A percentile compares a stretch with the other conserved stretches of the same genome.
Conservation (phyloP, 129 eudicot genomes). For the Saussurea involucrata region DNA sequence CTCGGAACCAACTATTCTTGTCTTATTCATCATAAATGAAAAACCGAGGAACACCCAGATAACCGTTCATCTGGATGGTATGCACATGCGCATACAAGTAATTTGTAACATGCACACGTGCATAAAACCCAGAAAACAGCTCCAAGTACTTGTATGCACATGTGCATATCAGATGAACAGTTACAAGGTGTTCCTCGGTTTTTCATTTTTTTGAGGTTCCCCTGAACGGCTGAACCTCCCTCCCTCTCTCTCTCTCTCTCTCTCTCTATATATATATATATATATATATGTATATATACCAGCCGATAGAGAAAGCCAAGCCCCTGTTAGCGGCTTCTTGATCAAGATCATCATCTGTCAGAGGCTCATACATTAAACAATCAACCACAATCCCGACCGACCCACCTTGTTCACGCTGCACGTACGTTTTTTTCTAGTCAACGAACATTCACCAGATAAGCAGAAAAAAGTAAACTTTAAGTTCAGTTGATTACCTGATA, state of each 20-base stretch:
- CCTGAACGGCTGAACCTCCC: too few relatives aligned
- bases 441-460: neutral
- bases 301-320: constrained; percentile 55
- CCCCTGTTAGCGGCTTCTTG: constrained; percentile 66
- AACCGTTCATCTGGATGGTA: too few relatives aligned
- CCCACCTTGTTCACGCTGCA: constrained; percentile 66
- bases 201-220: neutral
- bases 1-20: neutral
- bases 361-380: constrained; percentile 46
- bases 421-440: constrained; percentile 9
- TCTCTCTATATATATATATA: neutral
- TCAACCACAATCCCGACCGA: constrained; percentile 43
- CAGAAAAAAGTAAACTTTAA: neutral
- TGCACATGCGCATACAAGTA: too few relatives aligned
- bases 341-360: constrained; percentile 42
- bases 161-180: too few relatives aligned
- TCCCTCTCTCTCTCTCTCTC: too few relatives aligned
- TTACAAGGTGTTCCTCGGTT: neutral
- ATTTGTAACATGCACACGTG: too few relatives aligned
- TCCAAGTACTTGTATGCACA: too few relatives aligned
- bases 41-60: neutral
- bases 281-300: constrained; percentile 30
- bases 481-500: constrained; percentile 41
- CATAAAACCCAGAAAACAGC: too few relatives aligned
- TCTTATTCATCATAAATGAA: neutral